Percentiles rank a stretch among this genome's conserved stretches.
Evolutionary conservation across 352 stramenopile species (phyloP).

Genomic region (Peronospora tabacina): DNA sequence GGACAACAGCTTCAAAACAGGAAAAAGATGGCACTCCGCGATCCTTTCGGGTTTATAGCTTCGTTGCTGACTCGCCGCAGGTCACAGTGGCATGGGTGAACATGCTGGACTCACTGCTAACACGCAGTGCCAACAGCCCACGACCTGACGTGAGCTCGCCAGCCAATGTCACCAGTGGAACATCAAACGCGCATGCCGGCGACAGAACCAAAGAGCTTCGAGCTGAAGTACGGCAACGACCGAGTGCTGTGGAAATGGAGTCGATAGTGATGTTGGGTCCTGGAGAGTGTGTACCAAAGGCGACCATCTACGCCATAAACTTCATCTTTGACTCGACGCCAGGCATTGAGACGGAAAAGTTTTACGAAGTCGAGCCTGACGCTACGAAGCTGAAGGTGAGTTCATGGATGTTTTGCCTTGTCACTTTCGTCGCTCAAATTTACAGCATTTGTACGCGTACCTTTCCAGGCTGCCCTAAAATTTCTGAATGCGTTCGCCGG

Average conservation of each 20-base stretch:
- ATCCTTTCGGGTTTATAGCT: slow-evolving; percentile 62
- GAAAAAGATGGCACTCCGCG: slow-evolving; percentile 51
- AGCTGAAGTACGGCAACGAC: slow-evolving; percentile 28
- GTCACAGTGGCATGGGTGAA: slow-evolving; percentile 65
- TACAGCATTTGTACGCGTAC: slow-evolving; percentile 3
- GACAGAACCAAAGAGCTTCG: slow-evolving; percentile 25
- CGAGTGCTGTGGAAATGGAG: slow-evolving; percentile 42
- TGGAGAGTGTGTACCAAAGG: slow-evolving; percentile 45
- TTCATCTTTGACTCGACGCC: slow-evolving; percentile 79
- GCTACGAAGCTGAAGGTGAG: slow-evolving; percentile 46
- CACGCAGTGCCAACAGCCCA: slow-evolving; percentile 70
- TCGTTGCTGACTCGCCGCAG: slow-evolving; percentile 72
- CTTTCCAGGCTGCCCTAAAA: slow-evolving; percentile 28
- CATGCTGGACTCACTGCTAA: slow-evolving; percentile 63
- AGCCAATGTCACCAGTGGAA: slow-evolving; percentile 6
- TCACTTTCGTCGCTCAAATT: not conserved
- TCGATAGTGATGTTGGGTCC: slow-evolving; percentile 35
- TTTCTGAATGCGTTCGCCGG: slow-evolving; percentile 61
- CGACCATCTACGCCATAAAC: slow-evolving; percentile 57
- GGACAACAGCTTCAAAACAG: slow-evolving; percentile 15
- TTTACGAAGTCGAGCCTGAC: slow-evolving; percentile 58
- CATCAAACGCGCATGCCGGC: slow-evolving; percentile 13
- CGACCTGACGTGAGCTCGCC: slow-evolving; percentile 34
- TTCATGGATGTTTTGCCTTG: not conserved
- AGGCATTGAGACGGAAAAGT: slow-evolving; percentile 64